Percentiles rank a stretch among this genome's conserved stretches.
phyloP scores from a whole-genome alignment of 176 grass and related monocot genomes.

The Oryza brachyantha region DNA sequence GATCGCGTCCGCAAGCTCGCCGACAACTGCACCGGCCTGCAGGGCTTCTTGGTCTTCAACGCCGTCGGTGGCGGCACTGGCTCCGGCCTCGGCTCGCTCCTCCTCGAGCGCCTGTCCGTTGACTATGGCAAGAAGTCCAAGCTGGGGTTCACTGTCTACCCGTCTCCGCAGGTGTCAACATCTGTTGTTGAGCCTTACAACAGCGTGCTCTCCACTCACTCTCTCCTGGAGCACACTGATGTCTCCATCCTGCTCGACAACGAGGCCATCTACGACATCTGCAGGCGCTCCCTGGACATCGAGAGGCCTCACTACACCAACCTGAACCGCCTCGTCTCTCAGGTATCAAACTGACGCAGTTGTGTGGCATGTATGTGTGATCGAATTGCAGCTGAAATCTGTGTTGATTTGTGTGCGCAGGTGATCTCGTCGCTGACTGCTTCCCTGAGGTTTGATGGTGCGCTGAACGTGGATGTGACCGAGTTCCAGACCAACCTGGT shows the following conservation, averaged over 20 bases:
- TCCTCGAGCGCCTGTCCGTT: slow-evolving; percentile 79
- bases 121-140: slow-evolving; percentile 87
- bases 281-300: slow-evolving; percentile 71
- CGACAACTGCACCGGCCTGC: slow-evolving; percentile 77
- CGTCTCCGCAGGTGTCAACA: slow-evolving; percentile 78
- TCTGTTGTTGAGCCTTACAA: slow-evolving; percentile 92
- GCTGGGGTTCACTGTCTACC: slow-evolving; percentile 84
- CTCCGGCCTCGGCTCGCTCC: slow-evolving; percentile 80
- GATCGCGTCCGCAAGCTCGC: slow-evolving; percentile 74
- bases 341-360: too few relatives aligned
- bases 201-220: slow-evolving; percentile 78
- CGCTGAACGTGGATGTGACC: slow-evolving; percentile 75
- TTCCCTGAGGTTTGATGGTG: slow-evolving; percentile 81
- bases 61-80: slow-evolving; percentile 79
- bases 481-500: slow-evolving; percentile 95
- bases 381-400: not conserved
- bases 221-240: slow-evolving; percentile 79
- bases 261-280: slow-evolving; percentile 86
- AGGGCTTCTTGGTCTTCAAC: slow-evolving; percentile 91
- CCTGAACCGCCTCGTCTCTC: slow-evolving; percentile 76
- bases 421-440: slow-evolving; percentile 83
- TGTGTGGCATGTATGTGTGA: too few relatives aligned
- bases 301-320: slow-evolving; percentile 78
- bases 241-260: slow-evolving; percentile 80
- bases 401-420: slow-evolving; percentile 12